Percentiles rank a stretch among this genome's conserved stretches.
Evolutionary conservation across 1,139 yeast species (phyloP).

Genomic region (Meyerozyma athensensis): DNA sequence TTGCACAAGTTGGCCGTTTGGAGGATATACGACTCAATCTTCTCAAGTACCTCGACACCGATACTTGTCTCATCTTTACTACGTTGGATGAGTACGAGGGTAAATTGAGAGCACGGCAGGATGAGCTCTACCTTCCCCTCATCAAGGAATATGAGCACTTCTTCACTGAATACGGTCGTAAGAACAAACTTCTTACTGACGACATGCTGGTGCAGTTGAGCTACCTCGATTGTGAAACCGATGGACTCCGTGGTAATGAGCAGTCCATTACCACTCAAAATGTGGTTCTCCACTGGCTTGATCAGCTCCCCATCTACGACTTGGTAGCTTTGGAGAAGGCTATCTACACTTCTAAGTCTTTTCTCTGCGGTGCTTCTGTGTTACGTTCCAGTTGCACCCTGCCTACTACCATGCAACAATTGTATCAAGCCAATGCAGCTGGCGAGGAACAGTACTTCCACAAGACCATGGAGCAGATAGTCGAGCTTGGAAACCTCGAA

Average conservation of each 20-base stretch:
- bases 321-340: conserved; percentile 87
- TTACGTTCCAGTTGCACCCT: conserved; percentile 35
- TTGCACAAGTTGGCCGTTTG: conserved; percentile 57
- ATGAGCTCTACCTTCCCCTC: conserved; percentile 69
- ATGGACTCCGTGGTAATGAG: conserved; percentile 74
- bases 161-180: conserved; percentile 43
- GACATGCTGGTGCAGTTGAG: conserved; percentile 35
- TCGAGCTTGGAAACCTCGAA: conserved; percentile 76
- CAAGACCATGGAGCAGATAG: conserved; percentile 61
- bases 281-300: conserved; percentile 65
- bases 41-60: conserved; percentile 86
- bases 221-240: conserved; percentile 71
- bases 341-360: conserved; percentile 78
- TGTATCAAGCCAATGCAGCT: conserved; percentile 35
- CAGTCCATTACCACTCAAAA: conserved; percentile 59
- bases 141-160: conserved; percentile 61
- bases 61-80: conserved; percentile 81
- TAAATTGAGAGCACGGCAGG: conserved; percentile 67
- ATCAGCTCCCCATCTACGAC: conserved; percentile 63
- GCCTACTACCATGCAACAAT: conserved; percentile 14
- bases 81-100: conserved; percentile 86
- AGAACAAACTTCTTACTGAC: conserved; percentile 24
- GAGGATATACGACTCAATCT: conserved; percentile 52
- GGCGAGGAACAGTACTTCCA: conserved; percentile 23
- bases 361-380: conserved; percentile 63